Evolutionary conservation across 306 rosid species (phyloP).

Genomic region (Clitoria ternatea): DNA sequence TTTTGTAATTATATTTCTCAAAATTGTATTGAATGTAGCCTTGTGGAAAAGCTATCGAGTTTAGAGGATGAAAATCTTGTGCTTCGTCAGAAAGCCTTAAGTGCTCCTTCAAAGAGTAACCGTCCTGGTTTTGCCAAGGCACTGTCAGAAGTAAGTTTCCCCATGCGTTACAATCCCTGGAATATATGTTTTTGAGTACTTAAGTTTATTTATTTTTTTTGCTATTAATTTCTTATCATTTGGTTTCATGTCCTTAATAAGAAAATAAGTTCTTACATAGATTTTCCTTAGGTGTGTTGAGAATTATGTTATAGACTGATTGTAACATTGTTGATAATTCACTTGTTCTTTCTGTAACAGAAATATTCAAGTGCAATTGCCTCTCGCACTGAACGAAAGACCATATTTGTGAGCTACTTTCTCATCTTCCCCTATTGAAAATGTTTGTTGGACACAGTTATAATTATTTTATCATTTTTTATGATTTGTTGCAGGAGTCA

Average conservation of each 20-base stretch:
- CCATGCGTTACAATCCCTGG: background rate
- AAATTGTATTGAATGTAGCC: constrained; percentile 42
- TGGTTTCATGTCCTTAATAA: background rate
- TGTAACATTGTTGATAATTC: constrained; percentile 3
- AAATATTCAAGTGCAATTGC: constrained; percentile 55
- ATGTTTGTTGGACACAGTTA: background rate
- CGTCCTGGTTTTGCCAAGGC: constrained; percentile 59
- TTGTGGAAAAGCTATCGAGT: constrained; percentile 63
- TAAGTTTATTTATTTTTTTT: constrained; percentile 5
- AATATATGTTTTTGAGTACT: background rate
- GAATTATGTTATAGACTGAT: background rate
- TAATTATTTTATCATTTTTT: constrained; percentile 11
- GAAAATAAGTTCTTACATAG: background rate
- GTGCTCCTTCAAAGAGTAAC: constrained; percentile 63
- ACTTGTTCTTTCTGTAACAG: constrained; percentile 43
- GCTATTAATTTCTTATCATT: background rate
- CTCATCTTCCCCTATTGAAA: constrained; percentile 5
- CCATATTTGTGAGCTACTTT: constrained; percentile 55
- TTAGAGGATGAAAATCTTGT: constrained; percentile 83
- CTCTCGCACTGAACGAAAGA: constrained; percentile 54
- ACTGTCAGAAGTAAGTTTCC: constrained; percentile 58
- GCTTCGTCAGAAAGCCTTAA: constrained; percentile 74
- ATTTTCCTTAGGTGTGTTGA: constrained; percentile 5
- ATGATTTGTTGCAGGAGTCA: constrained; percentile 61
- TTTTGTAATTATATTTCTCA: background rate